Base-by-base conservation (phyloP, 352 stramenopile species). In the Phytophthora nicotianae region DNA sequence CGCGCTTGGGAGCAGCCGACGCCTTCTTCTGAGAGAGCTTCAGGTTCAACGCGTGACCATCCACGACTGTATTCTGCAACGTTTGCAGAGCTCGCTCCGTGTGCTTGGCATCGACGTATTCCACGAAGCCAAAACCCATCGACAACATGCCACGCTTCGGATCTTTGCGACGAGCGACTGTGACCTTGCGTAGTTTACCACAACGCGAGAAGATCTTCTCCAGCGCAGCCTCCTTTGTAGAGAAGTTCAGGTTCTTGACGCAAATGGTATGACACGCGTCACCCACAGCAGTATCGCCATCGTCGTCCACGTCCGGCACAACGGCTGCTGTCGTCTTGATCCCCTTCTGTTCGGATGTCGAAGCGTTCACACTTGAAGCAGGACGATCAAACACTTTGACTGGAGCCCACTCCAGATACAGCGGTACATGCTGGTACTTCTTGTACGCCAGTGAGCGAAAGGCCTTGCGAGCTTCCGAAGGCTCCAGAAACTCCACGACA, bases 61-160 rank as follows among this genome's bases (percentile, higher is more conserved):
- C 96, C 17, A 99, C 69, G 9, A 98, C 77, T 20, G 84, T 96
- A 45, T 78, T 71, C 41, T 96, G 88, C 24, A 95, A 71, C 38
- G 67, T 72, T 57, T 83, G 63, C 32, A 96, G 74, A 11, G 95
- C 96, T 41, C 88, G 89, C 24, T 95, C 85, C 8, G 92, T 96
- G 47, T 91, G 59, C 47, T 91, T 91, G 56, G 88, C 74, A 40
- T 95, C 89, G 17, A 80, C 70, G 70, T 98, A 99, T 81, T 99
- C 97, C 41, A 99, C 95, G 81, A 99, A 99, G n/a, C 97, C 97
- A 82, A 98, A 99, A 23, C 98, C 97, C 93, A 99, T 98, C 16
- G 95, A 99, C 35, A 99, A 70, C 67, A 92, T 74, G 5, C 79
- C 73, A 35, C 77, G 75, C 74, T 95, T 89, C 14, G 92, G 86